These are phyloP conservation scores for Aspergillus candidus DNA, from an alignment of 2,329 filamentous ascomycete species.

Conservation along the genomic window DNA sequence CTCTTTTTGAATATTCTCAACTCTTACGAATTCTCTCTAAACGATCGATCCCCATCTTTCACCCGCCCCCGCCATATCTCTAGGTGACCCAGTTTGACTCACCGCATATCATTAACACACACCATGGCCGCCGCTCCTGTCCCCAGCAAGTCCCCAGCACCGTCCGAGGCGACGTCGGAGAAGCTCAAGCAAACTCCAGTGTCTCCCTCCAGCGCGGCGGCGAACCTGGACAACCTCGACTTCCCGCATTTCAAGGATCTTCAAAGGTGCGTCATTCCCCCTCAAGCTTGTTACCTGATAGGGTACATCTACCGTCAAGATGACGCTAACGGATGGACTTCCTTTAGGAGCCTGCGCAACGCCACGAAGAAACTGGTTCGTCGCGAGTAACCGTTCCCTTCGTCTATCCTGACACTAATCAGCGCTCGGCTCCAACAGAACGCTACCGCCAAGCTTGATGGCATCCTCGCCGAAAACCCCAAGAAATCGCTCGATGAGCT, in stretches of 20 bases:
- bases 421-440: slow-evolving; percentile 38
- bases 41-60: slow-evolving; percentile 6
- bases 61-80: slow-evolving; percentile 1
- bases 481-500: slow-evolving; percentile 57
- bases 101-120: slow-evolving; percentile 5
- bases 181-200: slow-evolving; percentile 59
- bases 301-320: background rate
- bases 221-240: slow-evolving; percentile 61
- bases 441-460: slow-evolving; percentile 54
- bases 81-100: background rate
- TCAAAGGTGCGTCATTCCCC: slow-evolving; percentile 62
- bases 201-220: slow-evolving; percentile 35
- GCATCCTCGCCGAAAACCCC: slow-evolving; percentile 56
- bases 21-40: slow-evolving; percentile 1
- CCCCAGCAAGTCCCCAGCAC: slow-evolving; percentile 57
- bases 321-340: slow-evolving; percentile 12
- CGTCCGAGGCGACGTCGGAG: slow-evolving; percentile 58
- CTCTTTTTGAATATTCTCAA: slow-evolving; percentile 8
- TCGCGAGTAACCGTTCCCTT: slow-evolving; percentile 13
- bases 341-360: slow-evolving; percentile 74
- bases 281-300: background rate
- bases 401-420: slow-evolving; percentile 4
- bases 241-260: slow-evolving; percentile 80
- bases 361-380: slow-evolving; percentile 90
- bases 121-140: slow-evolving; percentile 58